phyloP scores from a whole-genome alignment of 2,329 filamentous ascomycete species.

The Endoconidiophora laricicola region DNA sequence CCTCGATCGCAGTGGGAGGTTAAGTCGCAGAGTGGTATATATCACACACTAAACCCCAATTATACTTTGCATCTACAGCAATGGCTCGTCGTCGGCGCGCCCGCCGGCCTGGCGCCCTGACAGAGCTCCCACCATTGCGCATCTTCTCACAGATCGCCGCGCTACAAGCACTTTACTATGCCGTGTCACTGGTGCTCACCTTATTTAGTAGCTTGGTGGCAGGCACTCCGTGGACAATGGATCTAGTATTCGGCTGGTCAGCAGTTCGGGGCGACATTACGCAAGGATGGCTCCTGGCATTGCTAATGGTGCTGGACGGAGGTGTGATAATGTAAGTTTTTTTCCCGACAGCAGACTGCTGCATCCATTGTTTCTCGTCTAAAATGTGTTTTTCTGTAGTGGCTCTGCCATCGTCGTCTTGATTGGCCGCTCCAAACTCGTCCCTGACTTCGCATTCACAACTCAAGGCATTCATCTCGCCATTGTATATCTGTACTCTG shows the following conservation, averaged over 20 bases:
- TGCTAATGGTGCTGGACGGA: constrained; percentile 40
- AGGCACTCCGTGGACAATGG: constrained; percentile 35
- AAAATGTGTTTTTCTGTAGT: constrained; percentile 28
- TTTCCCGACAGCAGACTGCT: background rate
- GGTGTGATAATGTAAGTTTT: constrained; percentile 32
- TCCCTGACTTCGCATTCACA: constrained; percentile 86
- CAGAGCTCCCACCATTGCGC: constrained; percentile 43
- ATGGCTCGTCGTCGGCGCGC: constrained; percentile 42
- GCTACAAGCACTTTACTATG: constrained; percentile 40
- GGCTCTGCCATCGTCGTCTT: constrained; percentile 69
- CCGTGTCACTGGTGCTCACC: constrained; percentile 32
- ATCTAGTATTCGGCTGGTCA: constrained; percentile 41
- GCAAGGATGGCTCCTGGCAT: constrained; percentile 41
- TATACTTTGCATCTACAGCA: constrained; percentile 1
- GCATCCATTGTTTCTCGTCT: background rate
- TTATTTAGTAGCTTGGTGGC: constrained; percentile 42
- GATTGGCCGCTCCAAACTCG: constrained; percentile 77
- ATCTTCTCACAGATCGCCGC: constrained; percentile 42
- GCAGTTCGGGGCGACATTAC: constrained; percentile 44
- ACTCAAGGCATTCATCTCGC: constrained; percentile 71
- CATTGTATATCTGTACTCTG: constrained; percentile 61
- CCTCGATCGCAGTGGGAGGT: background rate
- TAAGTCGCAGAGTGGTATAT: no score
- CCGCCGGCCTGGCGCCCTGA: constrained; percentile 41
- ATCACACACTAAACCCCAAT: background rate